These are phyloP conservation scores for Polychytrium aggregatum DNA, from an alignment of 192 early-diverging fungal genomes.

Conservation along the genomic window DNA sequence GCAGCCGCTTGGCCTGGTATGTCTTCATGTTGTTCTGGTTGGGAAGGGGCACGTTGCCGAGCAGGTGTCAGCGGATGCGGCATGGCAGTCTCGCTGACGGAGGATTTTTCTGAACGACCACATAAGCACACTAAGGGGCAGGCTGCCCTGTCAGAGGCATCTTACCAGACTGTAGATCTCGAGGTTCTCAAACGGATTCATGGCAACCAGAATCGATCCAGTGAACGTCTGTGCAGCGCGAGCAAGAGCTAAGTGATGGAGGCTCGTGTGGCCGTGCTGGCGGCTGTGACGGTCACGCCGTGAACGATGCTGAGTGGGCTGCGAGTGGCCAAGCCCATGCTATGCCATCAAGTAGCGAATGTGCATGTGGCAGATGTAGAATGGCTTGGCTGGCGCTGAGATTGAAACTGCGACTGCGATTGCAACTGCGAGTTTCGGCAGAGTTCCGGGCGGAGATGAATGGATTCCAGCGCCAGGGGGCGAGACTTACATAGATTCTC, in stretches of 20 bases:
- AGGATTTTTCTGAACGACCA: too few relatives aligned
- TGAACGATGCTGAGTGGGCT: background rate
- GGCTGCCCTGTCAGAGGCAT: too few relatives aligned
- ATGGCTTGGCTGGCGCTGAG: background rate
- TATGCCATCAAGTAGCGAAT: background rate
- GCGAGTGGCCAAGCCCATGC: background rate
- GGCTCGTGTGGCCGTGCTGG: background rate
- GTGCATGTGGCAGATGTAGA: background rate
- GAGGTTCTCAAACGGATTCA: conserved; percentile 38
- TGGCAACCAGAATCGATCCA: conserved; percentile 38
- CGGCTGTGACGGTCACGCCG: background rate
- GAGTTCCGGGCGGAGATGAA: background rate
- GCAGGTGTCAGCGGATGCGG: too few relatives aligned
- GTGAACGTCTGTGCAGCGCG: conserved; percentile 33
- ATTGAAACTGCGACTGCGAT: background rate
- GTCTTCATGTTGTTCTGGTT: too few relatives aligned
- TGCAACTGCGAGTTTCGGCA: background rate
- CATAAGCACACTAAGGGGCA: too few relatives aligned
- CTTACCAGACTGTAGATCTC: conserved; percentile 31
- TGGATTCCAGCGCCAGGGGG: background rate
- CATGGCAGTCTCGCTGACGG: too few relatives aligned
- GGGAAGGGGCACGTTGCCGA: too few relatives aligned
- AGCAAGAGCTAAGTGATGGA: conserved; percentile 2
- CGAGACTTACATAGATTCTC: conserved; percentile 73
- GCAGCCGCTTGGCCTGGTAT: too few relatives aligned